Evolutionary conservation across 169 alveolate species (phyloP), one percentile per base, ranked within the genome.

Genomic region (Cryptosporidium muris): DNA sequence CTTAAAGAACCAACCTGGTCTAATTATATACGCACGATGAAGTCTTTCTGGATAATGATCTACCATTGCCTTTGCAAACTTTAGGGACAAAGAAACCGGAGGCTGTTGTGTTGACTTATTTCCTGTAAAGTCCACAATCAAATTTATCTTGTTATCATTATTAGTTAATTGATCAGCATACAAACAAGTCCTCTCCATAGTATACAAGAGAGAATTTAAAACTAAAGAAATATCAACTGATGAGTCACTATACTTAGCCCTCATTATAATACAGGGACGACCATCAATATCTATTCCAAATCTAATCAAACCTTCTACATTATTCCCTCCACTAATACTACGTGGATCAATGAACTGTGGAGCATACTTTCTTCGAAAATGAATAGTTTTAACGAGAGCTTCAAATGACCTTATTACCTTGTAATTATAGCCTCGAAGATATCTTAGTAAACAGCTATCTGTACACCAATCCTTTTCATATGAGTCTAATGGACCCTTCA

Each of bases 1-100:
- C 63, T 74, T 74, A 34, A 74, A 74, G 37, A 74, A 74, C 85
- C 85, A 74, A 45, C 85, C 85, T 0, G 85, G 85, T 7, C 60
- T 54, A 16, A 74, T 74, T 16, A 74, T 74, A 43, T 58, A 74
- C 5, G 85, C 85, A 36, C 85, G 38, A n/a, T 74, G 58, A 2
- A 74, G 63, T 58, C 85, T 74, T 40, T 74, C 85, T 2, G 85
- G 85, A 37, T 74, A 74, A 47, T 74, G 85, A 45, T 74, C 85
- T 42, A 74, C 85, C 85, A 74, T 74, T 12, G 85, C 85, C 68
- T 74, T 74, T n/a, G 85, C 85, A 58, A 74, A 74, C 48, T 74
- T 74, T 3, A 74, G 67, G 14, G 85, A 74, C 37, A 74, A 58
- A 48, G 85, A 74, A 74, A 74, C 85, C 34, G 85, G 85, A 14